Evolutionary conservation across 2,329 filamentous ascomycete genomes (phyloP).

Genomic region (Aspergillus tanneri): DNA sequence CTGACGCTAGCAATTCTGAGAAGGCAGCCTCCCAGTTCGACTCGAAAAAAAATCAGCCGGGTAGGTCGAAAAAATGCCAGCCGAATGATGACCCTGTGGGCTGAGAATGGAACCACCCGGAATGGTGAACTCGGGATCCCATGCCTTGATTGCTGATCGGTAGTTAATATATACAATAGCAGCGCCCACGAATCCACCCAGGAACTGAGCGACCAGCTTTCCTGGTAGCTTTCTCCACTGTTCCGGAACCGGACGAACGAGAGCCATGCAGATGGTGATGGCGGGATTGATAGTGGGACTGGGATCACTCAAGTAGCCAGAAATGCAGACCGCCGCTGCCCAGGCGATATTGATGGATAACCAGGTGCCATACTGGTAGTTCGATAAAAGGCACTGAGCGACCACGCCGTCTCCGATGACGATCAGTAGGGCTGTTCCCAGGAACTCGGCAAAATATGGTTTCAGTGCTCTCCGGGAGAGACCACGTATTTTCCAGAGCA

Average conservation of each 20-base stretch:
- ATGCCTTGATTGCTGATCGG: constrained; percentile 30
- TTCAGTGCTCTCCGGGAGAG: constrained; percentile 22
- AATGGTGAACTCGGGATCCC: constrained; percentile 34
- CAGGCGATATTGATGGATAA: constrained; percentile 36
- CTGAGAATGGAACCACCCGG: constrained; percentile 31
- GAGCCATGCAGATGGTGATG: constrained; percentile 25
- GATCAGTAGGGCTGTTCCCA: constrained; percentile 33
- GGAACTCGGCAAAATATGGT: constrained; percentile 32
- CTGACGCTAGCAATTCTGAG: constrained; percentile 27
- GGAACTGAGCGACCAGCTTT: constrained; percentile 29
- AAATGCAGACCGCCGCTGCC: constrained; percentile 31
- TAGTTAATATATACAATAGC: constrained; percentile 33
- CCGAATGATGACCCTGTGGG: constrained; percentile 29
- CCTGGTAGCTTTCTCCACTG: constrained; percentile 31
- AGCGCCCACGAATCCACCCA: constrained; percentile 33
- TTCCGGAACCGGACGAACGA: constrained; percentile 28
- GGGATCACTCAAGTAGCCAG: constrained; percentile 29
- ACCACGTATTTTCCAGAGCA: no score
- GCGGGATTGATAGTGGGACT: constrained; percentile 32
- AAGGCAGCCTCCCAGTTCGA: constrained; percentile 36
- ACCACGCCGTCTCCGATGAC: constrained; percentile 35
- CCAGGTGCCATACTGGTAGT: constrained; percentile 36
- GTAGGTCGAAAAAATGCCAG: constrained; percentile 32
- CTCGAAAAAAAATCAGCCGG: constrained; percentile 23
- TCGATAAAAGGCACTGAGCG: constrained; percentile 32